A percentile compares a stretch with the other conserved stretches of the same genome.
Conservation (phyloP, 352 stramenopile genomes). For the Phytophthora cactorum region DNA sequence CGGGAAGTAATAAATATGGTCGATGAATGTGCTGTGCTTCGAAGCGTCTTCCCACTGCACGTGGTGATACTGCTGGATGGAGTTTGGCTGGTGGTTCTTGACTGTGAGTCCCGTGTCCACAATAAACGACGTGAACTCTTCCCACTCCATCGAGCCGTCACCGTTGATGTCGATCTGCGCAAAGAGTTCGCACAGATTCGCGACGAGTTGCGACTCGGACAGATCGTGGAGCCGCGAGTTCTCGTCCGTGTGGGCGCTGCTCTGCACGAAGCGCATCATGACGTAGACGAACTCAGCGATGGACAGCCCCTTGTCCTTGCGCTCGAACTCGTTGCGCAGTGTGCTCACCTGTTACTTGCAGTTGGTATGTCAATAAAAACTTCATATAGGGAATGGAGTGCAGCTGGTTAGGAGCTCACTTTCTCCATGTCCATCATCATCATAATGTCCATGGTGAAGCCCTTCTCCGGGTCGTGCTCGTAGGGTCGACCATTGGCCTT, state of each 20-base stretch:
- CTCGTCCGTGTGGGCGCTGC: conserved; percentile 52
- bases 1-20: conserved; percentile 88
- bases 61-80: conserved; percentile 87
- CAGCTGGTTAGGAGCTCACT: conserved; percentile 11
- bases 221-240: conserved; percentile 74
- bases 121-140: conserved; percentile 93
- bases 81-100: conserved; percentile 87
- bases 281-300: conserved; percentile 90
- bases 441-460: conserved; percentile 93
- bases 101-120: conserved; percentile 86
- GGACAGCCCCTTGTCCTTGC: conserved; percentile 79
- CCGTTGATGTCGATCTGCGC: conserved; percentile 93
- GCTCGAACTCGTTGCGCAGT: conserved; percentile 86
- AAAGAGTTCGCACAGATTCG: conserved; percentile 90
- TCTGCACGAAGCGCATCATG: conserved; percentile 85
- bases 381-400: not conserved
- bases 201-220: conserved; percentile 78
- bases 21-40: conserved; percentile 88
- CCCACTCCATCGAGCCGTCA: conserved; percentile 92
- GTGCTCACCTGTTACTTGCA: conserved; percentile 58
- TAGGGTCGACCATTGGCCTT: conserved; percentile 46
- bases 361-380: conserved; percentile 7
- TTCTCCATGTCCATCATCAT: conserved; percentile 93
- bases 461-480: conserved; percentile 80
- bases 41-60: conserved; percentile 81